Evolutionary conservation across 2,329 filamentous ascomycete species (phyloP).

Genomic region (Stagonosporopsis tanaceti): DNA sequence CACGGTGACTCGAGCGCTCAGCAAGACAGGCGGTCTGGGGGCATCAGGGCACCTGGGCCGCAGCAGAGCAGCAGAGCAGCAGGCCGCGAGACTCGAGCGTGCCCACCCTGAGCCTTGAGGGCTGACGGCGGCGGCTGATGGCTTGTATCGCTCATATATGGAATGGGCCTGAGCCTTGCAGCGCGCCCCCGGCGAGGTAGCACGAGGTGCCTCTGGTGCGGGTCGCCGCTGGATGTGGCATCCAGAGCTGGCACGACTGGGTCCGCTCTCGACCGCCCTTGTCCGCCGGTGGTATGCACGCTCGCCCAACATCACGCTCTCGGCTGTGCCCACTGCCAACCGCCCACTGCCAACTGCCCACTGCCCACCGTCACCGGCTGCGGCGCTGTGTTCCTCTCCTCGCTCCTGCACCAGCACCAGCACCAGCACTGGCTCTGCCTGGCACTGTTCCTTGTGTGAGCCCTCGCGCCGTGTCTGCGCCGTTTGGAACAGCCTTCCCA

Average conservation of each 20-base stretch:
- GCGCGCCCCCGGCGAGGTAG: conserved; percentile 33
- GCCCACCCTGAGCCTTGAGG: conserved; percentile 1
- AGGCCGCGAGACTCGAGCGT: neutral
- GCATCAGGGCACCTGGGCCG: too few relatives aligned
- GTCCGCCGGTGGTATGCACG: conserved; percentile 41
- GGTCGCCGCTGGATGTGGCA: conserved; percentile 29
- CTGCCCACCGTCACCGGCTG: conserved; percentile 10
- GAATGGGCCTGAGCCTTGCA: conserved; percentile 45
- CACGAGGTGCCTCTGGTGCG: conserved; percentile 44
- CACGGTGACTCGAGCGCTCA: conserved; percentile 13
- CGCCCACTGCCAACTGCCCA: conserved; percentile 1
- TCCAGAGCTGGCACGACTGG: conserved; percentile 23
- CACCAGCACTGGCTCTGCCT: neutral
- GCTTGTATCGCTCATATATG: conserved; percentile 22
- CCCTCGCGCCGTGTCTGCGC: conserved; percentile 13
- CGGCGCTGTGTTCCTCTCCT: conserved; percentile 16
- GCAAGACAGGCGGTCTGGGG: conserved; percentile 16
- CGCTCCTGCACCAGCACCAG: neutral
- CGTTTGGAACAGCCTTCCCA: conserved; percentile 19
- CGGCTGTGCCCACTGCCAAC: conserved; percentile 16
- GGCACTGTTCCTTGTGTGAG: conserved; percentile 8
- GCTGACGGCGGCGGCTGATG: conserved; percentile 14
- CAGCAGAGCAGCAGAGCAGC: neutral
- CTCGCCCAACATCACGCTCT: conserved; percentile 43
- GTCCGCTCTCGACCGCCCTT: conserved; percentile 48